These are phyloP conservation scores for Metschnikowia orientalis DNA, from an alignment of 805 yeast species.

Conservation along the genomic window DNA sequence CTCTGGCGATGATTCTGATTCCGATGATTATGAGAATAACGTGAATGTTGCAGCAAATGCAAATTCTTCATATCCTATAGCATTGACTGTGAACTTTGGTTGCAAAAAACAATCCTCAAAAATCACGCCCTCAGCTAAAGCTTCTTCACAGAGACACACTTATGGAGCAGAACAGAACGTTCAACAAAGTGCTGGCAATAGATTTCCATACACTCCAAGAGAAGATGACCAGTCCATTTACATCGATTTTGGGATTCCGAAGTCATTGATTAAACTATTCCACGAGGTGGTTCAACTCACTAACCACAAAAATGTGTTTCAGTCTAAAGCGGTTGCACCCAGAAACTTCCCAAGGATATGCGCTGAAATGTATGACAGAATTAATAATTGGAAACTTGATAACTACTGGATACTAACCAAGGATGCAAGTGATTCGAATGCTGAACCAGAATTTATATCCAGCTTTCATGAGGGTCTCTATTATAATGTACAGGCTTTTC, in stretches of 20 bases:
- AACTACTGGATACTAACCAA: conserved; percentile 39
- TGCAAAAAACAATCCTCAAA: too few species aligned
- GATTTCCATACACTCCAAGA: conserved; percentile 9
- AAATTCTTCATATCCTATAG: conserved; percentile 13
- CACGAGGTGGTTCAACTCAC: conserved; percentile 44
- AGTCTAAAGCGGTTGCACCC: conserved; percentile 37
- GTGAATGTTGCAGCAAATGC: conserved; percentile 14
- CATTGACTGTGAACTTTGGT: conserved; percentile 27
- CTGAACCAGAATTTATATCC: conserved; percentile 20
- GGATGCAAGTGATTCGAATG: conserved; percentile 21
- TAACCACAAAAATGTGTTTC: conserved; percentile 49
- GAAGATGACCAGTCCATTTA: conserved; percentile 28
- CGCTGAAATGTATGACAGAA: conserved; percentile 50
- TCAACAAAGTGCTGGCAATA: too few species aligned
- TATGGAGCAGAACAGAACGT: too few species aligned
- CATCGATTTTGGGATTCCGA: conserved; percentile 46
- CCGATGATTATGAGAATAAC: conserved; percentile 13
- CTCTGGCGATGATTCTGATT: conserved; percentile 14
- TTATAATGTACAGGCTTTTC: conserved; percentile 36
- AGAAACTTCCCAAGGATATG: conserved; percentile 53
- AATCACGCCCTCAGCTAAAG: not conserved
- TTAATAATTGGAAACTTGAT: conserved; percentile 43
- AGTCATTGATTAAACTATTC: conserved; percentile 42
- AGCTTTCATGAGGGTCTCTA: conserved; percentile 39
- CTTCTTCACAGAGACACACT: too few species aligned